Evolutionary conservation across 305 asterid genomes (phyloP), one percentile per base, ranked within the genome.

Genomic region (Plantago rigida): DNA sequence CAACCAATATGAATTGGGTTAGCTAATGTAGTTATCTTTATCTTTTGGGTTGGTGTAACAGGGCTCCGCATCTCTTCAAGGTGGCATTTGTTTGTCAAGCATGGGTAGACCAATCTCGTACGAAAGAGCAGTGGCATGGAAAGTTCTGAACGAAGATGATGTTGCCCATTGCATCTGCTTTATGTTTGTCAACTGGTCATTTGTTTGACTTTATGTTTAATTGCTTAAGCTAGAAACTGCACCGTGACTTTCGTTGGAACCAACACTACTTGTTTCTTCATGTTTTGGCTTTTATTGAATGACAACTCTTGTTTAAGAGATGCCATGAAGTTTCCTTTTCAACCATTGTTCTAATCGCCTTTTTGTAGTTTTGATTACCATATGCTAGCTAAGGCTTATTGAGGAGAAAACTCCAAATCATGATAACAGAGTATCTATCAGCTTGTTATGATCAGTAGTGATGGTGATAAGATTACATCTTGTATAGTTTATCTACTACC

Each of bases 91-190:
- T 67, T 61, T 86, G 83, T 91, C 96, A 47, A 91, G 97, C 74
- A 91, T 91, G 97, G 86, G 95, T 60, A 77, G 97, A 56, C 97
- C 97, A 29, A 74, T 87, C 64, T 85, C 96, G 17, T 91, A 85
- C 7, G 97, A 91, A 80, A 84, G 94, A 63, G 94, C 97, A 1
- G 79, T 91, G 39, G 97, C 96, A 0, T 90, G 97, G 97, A 90
- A 90, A 72, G 97, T 87, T 57, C 65, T 82, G 83, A 81, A 87
- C 13, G 95, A 87, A 56, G 96, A 90, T 22, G 94, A 82, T 11
- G 63, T 47, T 22, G 85, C 89, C 8, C 94, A 90, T 63, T 87
- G 95, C 79, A 79, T 90, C 77, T 90, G 96, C 84, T 87, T 90
- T 71, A 78, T 81, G 84, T 90, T 90, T 48, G 71, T 90, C 44